These are phyloP conservation scores for Hydnomerulius pinastri DNA, from an alignment of 768 basidiomycete genomes.

Conservation along the genomic window DNA sequence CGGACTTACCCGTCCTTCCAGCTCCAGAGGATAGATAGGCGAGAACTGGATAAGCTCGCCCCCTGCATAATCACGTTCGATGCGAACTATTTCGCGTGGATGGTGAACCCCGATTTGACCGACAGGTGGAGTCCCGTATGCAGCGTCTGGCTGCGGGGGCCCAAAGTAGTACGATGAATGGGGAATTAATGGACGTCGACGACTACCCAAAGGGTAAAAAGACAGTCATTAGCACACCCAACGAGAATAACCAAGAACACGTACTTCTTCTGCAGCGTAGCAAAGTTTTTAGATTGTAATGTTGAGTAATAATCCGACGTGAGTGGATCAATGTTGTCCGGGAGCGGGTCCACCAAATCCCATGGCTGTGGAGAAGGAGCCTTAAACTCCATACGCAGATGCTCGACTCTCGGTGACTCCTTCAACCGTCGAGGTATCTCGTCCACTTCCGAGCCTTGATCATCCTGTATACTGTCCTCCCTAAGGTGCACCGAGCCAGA, in stretches of 20 bases:
- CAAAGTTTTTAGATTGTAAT: conserved; percentile 44
- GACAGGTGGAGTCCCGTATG: conserved; percentile 76
- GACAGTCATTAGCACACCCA: conserved; percentile 6
- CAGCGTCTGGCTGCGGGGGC: conserved; percentile 72
- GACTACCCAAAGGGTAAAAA: conserved; percentile 30
- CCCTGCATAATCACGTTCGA: conserved; percentile 90
- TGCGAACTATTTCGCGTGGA: conserved; percentile 87
- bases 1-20: conserved; percentile 83
- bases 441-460: conserved; percentile 14
- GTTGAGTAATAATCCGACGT: conserved; percentile 45
- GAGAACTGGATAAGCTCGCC: conserved; percentile 93
- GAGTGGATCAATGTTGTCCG: conserved; percentile 36
- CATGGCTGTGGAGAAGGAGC: conserved; percentile 63
- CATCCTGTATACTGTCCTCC: conserved; percentile 13
- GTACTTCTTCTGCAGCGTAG: conserved; percentile 45
- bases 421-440: conserved; percentile 30
- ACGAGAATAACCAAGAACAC: conserved; percentile 21
- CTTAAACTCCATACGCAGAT: conserved; percentile 52
- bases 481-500: conserved; percentile 9
- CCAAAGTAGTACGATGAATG: conserved; percentile 86
- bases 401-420: conserved; percentile 34
- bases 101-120: conserved; percentile 89
- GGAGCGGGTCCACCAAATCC: conserved; percentile 58
- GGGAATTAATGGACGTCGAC: conserved; percentile 56
- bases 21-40: conserved; percentile 84